Base-by-base conservation (phyloP, 1,139 yeast genomes). In the Scheffersomyces quercinus region DNA sequence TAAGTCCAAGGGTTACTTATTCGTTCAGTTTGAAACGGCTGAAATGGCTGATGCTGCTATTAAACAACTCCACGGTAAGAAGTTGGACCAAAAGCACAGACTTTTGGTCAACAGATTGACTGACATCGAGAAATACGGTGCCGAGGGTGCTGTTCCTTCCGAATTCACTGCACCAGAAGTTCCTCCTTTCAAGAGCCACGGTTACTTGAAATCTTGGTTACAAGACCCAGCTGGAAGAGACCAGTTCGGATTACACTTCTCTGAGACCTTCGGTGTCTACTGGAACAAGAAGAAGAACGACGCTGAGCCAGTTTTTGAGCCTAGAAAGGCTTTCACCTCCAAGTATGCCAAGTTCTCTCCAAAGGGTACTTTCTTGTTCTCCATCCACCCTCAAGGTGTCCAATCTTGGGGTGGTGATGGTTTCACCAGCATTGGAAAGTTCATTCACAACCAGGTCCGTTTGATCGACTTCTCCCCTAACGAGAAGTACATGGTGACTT, bases 321-420 rank as follows among this genome's bases (percentile, higher is more conserved):
- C 96, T 56, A 79, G 91, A 70, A 75, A 77, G 54, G 84, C 85
- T 50, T 89, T 95, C 85, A 90, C 97, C 41, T 84, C 90, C 47
- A 85, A 88, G 52, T 88, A 83, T 55, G 88, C 91, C 57, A 85
- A 85, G 63, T 93, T 91, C 75, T 90, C 98, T 42, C 97, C 98
- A 58, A 83, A 84, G 68, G 99, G 99, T 66, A 85, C 95, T 24
- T 91, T 82, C 60, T 72, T 93, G 54, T 83, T 88, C 58, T 85
- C 97, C 2, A 79, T 90, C 60, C 97, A 93, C 67, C 90, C 91
- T 44, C 96, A 89, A 70, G 99, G 99, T 74, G 83, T 90, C 45
- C 96, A 90, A 65, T 80, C 95, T 31, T 93, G 98, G 96, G 99
- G 98, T 63, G 98, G 98, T 50, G 80, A 81, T 41, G 77, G 81